Base-by-base conservation (phyloP, 1,284 basidiomycete genomes). In the Trametes polyzona region DNA sequence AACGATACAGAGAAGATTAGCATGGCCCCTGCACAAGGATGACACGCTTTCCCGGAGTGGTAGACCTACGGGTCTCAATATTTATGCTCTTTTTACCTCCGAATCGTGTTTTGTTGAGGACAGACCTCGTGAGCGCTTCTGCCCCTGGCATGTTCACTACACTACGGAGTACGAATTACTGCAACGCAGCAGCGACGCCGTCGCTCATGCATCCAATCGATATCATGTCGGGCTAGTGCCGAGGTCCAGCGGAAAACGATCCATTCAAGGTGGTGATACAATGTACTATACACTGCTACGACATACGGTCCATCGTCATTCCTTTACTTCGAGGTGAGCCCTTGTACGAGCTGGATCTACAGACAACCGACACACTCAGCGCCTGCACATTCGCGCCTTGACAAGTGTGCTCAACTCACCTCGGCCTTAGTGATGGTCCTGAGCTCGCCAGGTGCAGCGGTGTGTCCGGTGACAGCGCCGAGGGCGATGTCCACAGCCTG, bases 391-490 rank as follows among this genome's bases (percentile, higher is more conserved):
- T 33, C n/a, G 16, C 33, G 11, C 33, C 4, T 21, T 12, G 47
- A 19, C n/a, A 40, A 29, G 14, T 8, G 9, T 43, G 4, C 17
- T 47, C 35, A 6, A 67, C 78, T 53, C 26, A 88, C 84, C 77
- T 90, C 88, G 50, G 81, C 73, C 40, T 76, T 76, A n/a, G 73
- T 79, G 68, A 92, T 84, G 11, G 81, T 83, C 65, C 83, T 74
- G 57, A 91, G 71, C 66, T 85, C 79, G 12, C 90, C 90, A 0
- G 87, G 86, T 11, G 80, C 79, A 5, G 84, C 81, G 0, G 76
- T 78, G 43, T 80, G 78, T 16, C 87, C 88, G 9, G 78, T 77
- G 17, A 82, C 70, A 1, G 85, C 80, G 39, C 81, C 74, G 41
- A 80, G 71, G n/a, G 82, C 81, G 42, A 84, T 76, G 57, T 89